Base-by-base conservation (phyloP, 2,329 filamentous ascomycete genomes). In the Ophiostoma triangulosporum region DNA sequence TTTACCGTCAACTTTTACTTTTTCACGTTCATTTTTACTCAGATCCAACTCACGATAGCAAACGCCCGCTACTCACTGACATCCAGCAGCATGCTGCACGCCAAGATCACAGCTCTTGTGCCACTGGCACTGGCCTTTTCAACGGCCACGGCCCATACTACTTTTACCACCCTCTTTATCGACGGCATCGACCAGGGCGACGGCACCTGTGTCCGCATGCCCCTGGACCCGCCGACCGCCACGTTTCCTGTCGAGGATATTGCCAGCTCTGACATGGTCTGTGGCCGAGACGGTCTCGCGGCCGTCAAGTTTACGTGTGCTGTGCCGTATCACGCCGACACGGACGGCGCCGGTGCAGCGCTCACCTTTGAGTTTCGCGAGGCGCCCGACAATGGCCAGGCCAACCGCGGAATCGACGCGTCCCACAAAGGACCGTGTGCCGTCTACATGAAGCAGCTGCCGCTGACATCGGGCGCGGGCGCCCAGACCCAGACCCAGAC, bases 371-470 rank as follows among this genome's bases (percentile, higher is more conserved):
- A 84, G 63, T 86, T 80, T 69, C 80, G 82, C 55, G 67, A 73
- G 54, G 81, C 73, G 66, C 73, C 83, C 46, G 72, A 82, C 62
- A 75, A 72, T 45, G 66, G 72, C 26, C 62, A 71, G 32, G 72
- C 75, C 3, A 72, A 75, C 4, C 76, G 77, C 22, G 68, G 73
- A 54, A 75, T 88, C 55, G 83, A 83, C 62, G 62, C 63, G 12
- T 75, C 73, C 32, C 82, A 84, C 66, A 75, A 78, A 64, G 85
- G 85, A 0, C 83, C 85, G 49, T 86, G 84, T 62, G 76, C 83
- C 27, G 76, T 88, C 24, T 89, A 88, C 66, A 71, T 87, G 68
- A 88, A 88, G 70, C 78, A 79, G 61, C 76, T 88, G 1, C 66
- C 71, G 58, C 20, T 40, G 8, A 12, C 36, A 2, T 22, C 36